Percentiles rank a stretch among this genome's conserved stretches.
These are phyloP conservation scores for Cicer yamashitae DNA, from an alignment of 306 rosid species.

Conservation along the genomic window DNA sequence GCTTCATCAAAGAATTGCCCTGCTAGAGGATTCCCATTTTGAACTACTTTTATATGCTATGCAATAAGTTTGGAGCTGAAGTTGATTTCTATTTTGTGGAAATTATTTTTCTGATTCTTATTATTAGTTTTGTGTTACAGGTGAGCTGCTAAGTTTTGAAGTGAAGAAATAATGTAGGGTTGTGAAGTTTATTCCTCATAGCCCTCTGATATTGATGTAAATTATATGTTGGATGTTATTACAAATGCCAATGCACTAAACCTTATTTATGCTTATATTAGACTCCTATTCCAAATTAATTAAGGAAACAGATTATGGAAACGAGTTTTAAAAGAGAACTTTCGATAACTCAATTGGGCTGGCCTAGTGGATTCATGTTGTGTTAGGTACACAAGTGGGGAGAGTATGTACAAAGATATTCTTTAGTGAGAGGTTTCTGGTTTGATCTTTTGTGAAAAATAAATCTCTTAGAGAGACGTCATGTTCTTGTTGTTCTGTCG, in stretches of 20 bases:
- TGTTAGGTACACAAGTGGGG: background rate
- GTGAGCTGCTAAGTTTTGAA: constrained; percentile 12
- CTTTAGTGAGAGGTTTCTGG: background rate
- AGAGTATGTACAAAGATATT: background rate
- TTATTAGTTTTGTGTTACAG: constrained; percentile 7
- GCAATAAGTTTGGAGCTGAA: constrained; percentile 36
- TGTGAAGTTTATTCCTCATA: background rate
- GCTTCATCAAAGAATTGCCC: constrained; percentile 56
- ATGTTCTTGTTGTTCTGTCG: background rate
- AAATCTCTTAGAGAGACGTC: background rate
- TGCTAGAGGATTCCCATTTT: constrained; percentile 70
- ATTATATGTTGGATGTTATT: background rate
- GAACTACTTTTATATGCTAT: constrained; percentile 42
- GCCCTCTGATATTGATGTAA: background rate
- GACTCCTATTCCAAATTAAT: background rate
- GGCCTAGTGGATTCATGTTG: background rate
- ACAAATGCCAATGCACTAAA: constrained; percentile 1
- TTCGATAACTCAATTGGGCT: background rate
- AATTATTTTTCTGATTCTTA: constrained; percentile 28
- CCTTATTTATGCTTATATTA: constrained; percentile 2
- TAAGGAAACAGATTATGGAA: background rate
- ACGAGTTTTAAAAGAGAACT: background rate
- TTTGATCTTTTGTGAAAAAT: constrained; percentile 1
- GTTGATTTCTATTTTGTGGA: constrained; percentile 27
- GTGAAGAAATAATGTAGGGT: constrained; percentile 11